Conservation (phyloP, 495 filamentous ascomycete species). For the Ascobolus immersus region DNA sequence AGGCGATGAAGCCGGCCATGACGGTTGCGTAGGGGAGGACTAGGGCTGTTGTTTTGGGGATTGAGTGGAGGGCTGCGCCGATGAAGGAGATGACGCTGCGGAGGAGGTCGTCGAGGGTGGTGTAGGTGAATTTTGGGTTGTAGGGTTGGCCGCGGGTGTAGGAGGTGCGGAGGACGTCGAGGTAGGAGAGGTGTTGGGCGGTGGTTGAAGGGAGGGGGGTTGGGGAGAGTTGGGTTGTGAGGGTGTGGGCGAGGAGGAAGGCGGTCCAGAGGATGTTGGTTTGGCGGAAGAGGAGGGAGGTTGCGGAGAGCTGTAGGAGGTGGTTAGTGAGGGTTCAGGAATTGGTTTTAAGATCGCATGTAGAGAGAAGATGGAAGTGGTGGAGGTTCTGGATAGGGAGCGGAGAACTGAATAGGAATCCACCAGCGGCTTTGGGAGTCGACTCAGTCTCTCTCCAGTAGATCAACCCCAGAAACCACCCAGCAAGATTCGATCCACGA, state of each 20-base stretch:
- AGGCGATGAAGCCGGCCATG: conserved; percentile 40
- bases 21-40: conserved; percentile 44
- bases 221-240: neutral
- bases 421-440: too few species aligned
- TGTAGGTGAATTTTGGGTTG: conserved; percentile 27
- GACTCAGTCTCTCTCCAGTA: too few species aligned
- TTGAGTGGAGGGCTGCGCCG: conserved; percentile 22
- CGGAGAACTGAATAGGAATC: too few species aligned
- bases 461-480: too few species aligned
- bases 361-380: too few species aligned
- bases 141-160: neutral
- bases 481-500: too few species aligned
- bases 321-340: too few species aligned
- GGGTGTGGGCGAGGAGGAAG: too few species aligned
- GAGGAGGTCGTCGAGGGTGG: conserved; percentile 26
- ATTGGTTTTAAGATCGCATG: too few species aligned
- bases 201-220: neutral
- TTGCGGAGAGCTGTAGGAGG: conserved; percentile 1
- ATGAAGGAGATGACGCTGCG: conserved; percentile 34
- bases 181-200: neutral
- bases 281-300: conserved; percentile 53
- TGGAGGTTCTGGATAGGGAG: too few species aligned
- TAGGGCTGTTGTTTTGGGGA: too few species aligned
- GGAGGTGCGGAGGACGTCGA: too few species aligned
- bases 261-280: conserved; percentile 95